Conservation (phyloP, 2,329 filamentous ascomycete species). For the Aureobasidium namibiae region DNA sequence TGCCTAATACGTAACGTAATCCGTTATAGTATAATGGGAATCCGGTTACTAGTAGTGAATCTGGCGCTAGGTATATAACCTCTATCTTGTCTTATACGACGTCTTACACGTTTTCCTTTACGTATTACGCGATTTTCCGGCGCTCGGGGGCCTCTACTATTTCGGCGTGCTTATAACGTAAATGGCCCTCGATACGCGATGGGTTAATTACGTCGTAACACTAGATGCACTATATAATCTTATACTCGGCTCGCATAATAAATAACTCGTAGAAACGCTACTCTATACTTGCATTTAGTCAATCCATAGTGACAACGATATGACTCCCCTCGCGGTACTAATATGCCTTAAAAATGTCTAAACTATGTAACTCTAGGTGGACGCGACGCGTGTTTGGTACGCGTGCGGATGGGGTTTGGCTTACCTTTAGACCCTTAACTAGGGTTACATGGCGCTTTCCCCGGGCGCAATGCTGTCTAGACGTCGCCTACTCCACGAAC, state of each 20-base stretch:
- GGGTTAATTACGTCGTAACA: background rate
- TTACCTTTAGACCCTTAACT: no score
- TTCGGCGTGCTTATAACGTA: background rate
- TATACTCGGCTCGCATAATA: background rate
- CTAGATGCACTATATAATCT: background rate
- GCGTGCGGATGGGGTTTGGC: background rate
- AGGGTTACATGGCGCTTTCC: no score
- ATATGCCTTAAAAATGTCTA: no score
- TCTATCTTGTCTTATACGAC: background rate
- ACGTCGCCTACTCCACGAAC: background rate
- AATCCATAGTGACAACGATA: no score
- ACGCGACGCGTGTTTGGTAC: no score
- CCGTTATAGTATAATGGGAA: background rate
- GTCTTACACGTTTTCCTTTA: background rate
- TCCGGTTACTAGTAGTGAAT: background rate
- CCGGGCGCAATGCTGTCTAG: background rate
- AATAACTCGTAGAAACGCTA: background rate
- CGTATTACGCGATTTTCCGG: background rate
- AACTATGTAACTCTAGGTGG: no score
- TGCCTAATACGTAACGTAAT: background rate
- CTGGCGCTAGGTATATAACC: background rate
- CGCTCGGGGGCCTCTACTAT: background rate
- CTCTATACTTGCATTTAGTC: background rate
- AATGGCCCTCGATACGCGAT: background rate
- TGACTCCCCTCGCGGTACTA: no score